Base-by-base conservation (phyloP, 306 rosid species). In the Trichosanthes truncata region DNA sequence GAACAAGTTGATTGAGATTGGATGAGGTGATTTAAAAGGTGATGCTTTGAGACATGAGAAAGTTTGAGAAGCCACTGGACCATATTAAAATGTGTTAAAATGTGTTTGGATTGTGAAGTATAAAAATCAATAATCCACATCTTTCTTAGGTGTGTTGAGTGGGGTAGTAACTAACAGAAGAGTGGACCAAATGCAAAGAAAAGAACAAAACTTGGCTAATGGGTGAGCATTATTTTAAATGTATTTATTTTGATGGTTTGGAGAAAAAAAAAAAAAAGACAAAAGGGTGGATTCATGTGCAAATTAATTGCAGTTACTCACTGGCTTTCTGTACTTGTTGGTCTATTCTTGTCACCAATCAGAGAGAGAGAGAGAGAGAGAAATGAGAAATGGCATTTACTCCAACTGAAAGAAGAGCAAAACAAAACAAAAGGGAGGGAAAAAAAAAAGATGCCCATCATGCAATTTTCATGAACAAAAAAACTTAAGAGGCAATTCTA, bases 281-380 rank as follows among this genome's bases (percentile, higher is more conserved):
- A 84, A 76, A 79, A 55, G 79, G 79, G 84, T 84, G 90, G 88
- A 88, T 92, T 94, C 98, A 92, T 89, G 96, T 88, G 97, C 88
- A 85, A 59, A 86, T 85, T 81, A 59, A 86, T 85, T 81, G 87
- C 87, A 87, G 86, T 80, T 65, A 46, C 68, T 86, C 57, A 83
- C 85, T 87, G 89, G 89, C 88, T 84, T 83, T 82, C 86, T 71
- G 11, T 83, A 53, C 86, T 79, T 86, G 26, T 80, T 81, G 79
- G 84, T 87, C 83, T 85, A 55, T 83, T 81, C 84, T 79, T 84
- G 83, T 84, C 86, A 87, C 86, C 79, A 82, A 72, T 45, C 40
- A 66, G 26, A 69, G 20, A 69, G 53, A 69, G 48, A 81, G 74
- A 71, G 29, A 52, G 41, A 76, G 74, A 43, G 59, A 18, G 15